phyloP scores from a whole-genome alignment of 805 yeast genomes.

The Kluyveromyces lactis region DNA sequence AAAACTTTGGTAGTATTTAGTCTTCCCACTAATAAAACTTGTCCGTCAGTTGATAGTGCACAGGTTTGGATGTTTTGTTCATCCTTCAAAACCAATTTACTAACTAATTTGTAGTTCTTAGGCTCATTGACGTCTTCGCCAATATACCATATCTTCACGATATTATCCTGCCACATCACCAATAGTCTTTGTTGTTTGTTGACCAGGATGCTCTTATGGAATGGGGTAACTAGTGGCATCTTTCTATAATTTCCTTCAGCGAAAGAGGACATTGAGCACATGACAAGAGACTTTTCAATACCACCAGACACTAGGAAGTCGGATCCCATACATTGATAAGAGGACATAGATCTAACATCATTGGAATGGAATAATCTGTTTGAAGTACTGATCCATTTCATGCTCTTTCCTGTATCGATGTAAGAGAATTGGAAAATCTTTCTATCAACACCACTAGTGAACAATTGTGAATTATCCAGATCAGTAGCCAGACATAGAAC shows the following conservation, averaged over 20 bases:
- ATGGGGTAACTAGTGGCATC: conserved; percentile 53
- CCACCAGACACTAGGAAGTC: conserved; percentile 76
- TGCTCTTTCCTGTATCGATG: conserved; percentile 17
- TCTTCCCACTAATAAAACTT: conserved; percentile 64
- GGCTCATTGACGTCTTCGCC: conserved; percentile 24
- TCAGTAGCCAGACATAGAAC: conserved; percentile 65
- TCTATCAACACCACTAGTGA: conserved; percentile 90
- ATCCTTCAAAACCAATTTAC: conserved; percentile 58
- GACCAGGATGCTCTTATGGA: conserved; percentile 41
- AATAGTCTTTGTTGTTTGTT: conserved; percentile 44
- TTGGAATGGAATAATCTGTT: conserved; percentile 77
- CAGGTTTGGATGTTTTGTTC: conserved; percentile 75
- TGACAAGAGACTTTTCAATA: conserved; percentile 58
- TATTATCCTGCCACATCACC: conserved; percentile 75
- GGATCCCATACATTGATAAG: conserved; percentile 59
- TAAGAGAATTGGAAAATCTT: conserved; percentile 64
- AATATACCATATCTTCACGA: conserved; percentile 72
- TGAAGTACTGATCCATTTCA: conserved; percentile 68
- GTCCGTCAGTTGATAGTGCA: conserved; percentile 55
- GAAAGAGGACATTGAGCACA: conserved; percentile 60
- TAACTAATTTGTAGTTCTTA: conserved; percentile 40
- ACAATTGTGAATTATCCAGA: conserved; percentile 51
- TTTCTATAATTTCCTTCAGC: conserved; percentile 63
- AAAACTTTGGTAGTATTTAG: conserved; percentile 62
- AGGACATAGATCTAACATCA: conserved; percentile 71